phyloP scores from a whole-genome alignment of 2,329 filamentous ascomycete genomes.

The Plectosphaerella plurivora region DNA sequence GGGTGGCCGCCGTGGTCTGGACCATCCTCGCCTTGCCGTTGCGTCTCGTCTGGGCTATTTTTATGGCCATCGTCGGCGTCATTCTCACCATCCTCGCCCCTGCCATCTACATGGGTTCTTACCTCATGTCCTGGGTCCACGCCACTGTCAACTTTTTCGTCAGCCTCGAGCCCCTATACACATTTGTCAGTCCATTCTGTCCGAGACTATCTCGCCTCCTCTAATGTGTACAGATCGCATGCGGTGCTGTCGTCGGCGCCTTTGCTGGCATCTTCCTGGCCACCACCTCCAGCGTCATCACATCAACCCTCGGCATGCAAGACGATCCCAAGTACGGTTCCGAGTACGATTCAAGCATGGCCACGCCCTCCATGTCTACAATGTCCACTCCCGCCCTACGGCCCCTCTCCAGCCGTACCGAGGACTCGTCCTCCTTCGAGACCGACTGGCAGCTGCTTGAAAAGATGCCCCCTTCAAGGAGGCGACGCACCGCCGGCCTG shows the following conservation, averaged over 20 bases:
- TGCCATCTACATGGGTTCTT: constrained; percentile 26
- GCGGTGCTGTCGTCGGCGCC: constrained; percentile 64
- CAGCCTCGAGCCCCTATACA: constrained; percentile 36
- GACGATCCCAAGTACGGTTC: constrained; percentile 15
- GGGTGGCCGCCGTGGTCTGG: neutral
- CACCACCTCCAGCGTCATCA: constrained; percentile 49
- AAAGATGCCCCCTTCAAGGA: constrained; percentile 27
- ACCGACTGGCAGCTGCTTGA: constrained; percentile 30
- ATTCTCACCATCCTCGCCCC: constrained; percentile 30
- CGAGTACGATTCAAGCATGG: constrained; percentile 7
- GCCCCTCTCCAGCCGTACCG: constrained; percentile 9
- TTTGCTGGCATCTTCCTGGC: constrained; percentile 56
- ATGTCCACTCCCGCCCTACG: constrained; percentile 29
- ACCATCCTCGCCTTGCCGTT: neutral
- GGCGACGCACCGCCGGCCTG: constrained; percentile 42
- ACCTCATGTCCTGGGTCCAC: constrained; percentile 15
- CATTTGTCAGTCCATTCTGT: constrained; percentile 27
- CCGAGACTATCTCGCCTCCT: constrained; percentile 8
- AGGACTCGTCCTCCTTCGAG: constrained; percentile 24
- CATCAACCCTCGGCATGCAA: constrained; percentile 43
- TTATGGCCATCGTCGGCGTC: constrained; percentile 3
- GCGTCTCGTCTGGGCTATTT: neutral
- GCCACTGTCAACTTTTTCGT: constrained; percentile 20
- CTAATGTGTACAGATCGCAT: constrained; percentile 42
- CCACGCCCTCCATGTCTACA: constrained; percentile 7